These are phyloP conservation scores for Globisporangium middletonii DNA, from an alignment of 352 stramenopile genomes.

Conservation along the genomic window DNA sequence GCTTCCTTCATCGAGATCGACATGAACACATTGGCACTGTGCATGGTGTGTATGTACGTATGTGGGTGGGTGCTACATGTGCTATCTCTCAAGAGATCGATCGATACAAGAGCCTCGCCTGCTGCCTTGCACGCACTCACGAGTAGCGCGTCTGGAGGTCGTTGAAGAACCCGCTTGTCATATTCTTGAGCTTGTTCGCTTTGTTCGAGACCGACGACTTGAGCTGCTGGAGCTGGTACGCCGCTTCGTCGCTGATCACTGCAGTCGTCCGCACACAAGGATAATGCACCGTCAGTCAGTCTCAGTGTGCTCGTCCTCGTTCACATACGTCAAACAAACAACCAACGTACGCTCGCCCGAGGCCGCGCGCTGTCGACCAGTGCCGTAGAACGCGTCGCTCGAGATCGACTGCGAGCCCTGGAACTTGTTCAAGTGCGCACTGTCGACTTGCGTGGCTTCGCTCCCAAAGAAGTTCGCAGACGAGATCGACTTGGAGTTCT, in stretches of 20 bases:
- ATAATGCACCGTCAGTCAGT: background rate
- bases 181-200: constrained; percentile 84
- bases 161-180: constrained; percentile 87
- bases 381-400: constrained; percentile 84
- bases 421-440: constrained; percentile 62
- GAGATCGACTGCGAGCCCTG: constrained; percentile 82
- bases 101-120: no score
- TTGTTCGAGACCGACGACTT: constrained; percentile 82
- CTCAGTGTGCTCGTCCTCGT: background rate
- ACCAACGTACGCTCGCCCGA: constrained; percentile 54
- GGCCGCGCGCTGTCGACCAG: constrained; percentile 40
- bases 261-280: background rate
- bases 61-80: no score
- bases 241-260: constrained; percentile 70
- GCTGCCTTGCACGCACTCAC: constrained; percentile 13
- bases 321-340: background rate
- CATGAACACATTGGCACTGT: no score
- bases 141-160: constrained; percentile 82
- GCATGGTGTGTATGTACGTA: no score
- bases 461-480: constrained; percentile 88
- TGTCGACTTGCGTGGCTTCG: constrained; percentile 51
- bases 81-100: background rate
- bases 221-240: constrained; percentile 82
- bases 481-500: constrained; percentile 89
- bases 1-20: no score